Conservation (phyloP, 225 moss, liverwort and hornwort genomes). For the Anthoceros angustus region DNA sequence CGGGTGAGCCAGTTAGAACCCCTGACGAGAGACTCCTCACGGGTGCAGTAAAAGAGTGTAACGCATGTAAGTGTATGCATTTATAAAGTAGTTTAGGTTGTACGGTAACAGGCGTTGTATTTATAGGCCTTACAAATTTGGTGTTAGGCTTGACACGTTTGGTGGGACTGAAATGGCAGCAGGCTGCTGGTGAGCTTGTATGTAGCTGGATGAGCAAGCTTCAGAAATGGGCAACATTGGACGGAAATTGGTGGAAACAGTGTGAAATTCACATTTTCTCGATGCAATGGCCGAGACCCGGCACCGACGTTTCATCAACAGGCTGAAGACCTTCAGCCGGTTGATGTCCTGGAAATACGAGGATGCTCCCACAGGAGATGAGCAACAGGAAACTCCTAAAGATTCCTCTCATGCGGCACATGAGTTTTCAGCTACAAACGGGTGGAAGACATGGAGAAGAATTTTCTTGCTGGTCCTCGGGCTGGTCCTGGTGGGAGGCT, state of each 20-base stretch:
- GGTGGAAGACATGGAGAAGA: not conserved
- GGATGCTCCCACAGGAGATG: not conserved
- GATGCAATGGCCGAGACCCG: not conserved
- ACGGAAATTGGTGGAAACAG: too few species aligned
- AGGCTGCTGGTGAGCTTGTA: too few species aligned
- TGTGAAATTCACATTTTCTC: too few species aligned
- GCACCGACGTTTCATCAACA: constrained; percentile 1
- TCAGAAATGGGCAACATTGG: too few species aligned
- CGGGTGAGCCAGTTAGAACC: too few species aligned
- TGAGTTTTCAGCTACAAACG: not conserved
- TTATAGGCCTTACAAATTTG: not conserved
- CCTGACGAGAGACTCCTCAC: too few species aligned
- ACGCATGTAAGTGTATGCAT: too few species aligned
- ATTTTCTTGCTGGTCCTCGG: constrained; percentile 4
- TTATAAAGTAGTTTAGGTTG: too few species aligned
- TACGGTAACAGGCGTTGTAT: not conserved
- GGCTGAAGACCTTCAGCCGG: constrained; percentile 4
- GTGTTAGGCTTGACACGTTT: too few species aligned
- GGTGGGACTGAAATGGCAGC: too few species aligned
- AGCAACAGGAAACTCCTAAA: not conserved
- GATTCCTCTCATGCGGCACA: not conserved
- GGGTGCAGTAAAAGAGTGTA: too few species aligned
- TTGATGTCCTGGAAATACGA: constrained; percentile 4
- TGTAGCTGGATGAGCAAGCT: too few species aligned
- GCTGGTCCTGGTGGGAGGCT: not conserved